Percentiles rank a stretch among this genome's conserved stretches.
These are phyloP conservation scores for Thoreauomyces humboldtii DNA, from an alignment of 192 early-diverging fungal genomes.

Conservation along the genomic window DNA sequence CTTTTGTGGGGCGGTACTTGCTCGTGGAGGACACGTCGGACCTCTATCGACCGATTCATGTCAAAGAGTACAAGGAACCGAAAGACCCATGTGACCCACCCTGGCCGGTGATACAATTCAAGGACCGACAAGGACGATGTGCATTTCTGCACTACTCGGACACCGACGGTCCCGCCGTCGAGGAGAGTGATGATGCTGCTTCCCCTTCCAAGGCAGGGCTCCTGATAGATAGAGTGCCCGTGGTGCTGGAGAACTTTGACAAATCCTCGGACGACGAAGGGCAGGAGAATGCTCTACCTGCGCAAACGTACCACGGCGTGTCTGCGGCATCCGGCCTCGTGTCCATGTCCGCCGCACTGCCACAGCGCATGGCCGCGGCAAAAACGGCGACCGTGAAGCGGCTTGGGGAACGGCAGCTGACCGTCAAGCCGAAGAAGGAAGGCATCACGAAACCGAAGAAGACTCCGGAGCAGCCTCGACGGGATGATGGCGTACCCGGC, in stretches of 20 bases:
- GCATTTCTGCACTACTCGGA: slow-evolving; percentile 4
- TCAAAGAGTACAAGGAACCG: slow-evolving; percentile 25
- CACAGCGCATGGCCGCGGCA: background rate
- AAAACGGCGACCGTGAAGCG: background rate
- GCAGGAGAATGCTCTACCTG: too few relatives aligned
- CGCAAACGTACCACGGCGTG: background rate
- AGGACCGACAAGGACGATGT: slow-evolving; percentile 18
- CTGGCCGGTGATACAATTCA: slow-evolving; percentile 24
- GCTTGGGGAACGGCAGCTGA: background rate
- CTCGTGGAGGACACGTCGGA: slow-evolving; percentile 23
- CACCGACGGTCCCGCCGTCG: too few relatives aligned
- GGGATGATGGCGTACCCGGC: slow-evolving; percentile 9
- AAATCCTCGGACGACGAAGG: too few relatives aligned
- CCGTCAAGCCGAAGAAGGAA: background rate
- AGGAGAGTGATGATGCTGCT: too few relatives aligned
- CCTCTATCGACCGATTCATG: slow-evolving; percentile 16
- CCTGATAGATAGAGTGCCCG: too few relatives aligned
- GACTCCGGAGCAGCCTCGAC: background rate
- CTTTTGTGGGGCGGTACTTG: slow-evolving; percentile 17
- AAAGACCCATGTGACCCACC: slow-evolving; percentile 11
- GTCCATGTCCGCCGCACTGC: slow-evolving; percentile 20
- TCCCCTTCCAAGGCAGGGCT: too few relatives aligned
- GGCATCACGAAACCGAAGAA: background rate
- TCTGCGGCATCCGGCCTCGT: slow-evolving; percentile 30
- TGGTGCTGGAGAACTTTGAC: too few relatives aligned